Base-by-base conservation (phyloP, 169 alveolate species). In the Cryptosporidium viatorum region DNA sequence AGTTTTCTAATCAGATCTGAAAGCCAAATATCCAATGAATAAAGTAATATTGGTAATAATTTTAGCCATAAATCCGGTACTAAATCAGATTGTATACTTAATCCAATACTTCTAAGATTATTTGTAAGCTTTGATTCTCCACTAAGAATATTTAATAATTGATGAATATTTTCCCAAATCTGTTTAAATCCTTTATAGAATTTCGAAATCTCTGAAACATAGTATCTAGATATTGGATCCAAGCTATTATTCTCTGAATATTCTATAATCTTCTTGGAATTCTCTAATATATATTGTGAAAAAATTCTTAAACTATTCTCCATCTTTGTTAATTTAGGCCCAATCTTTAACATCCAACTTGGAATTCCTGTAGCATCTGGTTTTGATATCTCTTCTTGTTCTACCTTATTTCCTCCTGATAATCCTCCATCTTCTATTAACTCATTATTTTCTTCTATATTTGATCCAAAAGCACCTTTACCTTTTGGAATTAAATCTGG, bases 41-140 rank as follows among this genome's bases (percentile, higher is more conserved):
- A 69, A 33, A 45, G 10, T 18, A 48, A 14, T 37, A 69, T 26
- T 18, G 84, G 84, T 3, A 51, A 58, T 21, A 73, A 12, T 10
- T 73, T 59, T 21, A 55, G 9, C 86, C 86, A 73, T 35, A 29
- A 37, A 18, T 59, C 71, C 2, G 86, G 86, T 73, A 73, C 86
- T 3, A 51, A 1, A 73, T 73, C 86, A 33, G 86, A 73, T n/a
- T 21, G 71, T 4, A 73, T 52, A n/a, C 71, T 59, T n/a, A 73
- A 41, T 16, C 86, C 86, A 12, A 55, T 41, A 18, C 86, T 43
- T n/a, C 86, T 52, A 3, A 73, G 18, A 35, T 35, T 73, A 59
- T 73, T 73, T n/a, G 70, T 73, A 3, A 73, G 59, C n/a, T 58
- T 73, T 1, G 71, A 26, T 58, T 16, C 55, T 1, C 86, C 86